Evolutionary conservation across 2,329 filamentous ascomycete genomes (phyloP), one percentile per base, ranked within the genome.

Genomic region (Pyrenophora graminea): DNA sequence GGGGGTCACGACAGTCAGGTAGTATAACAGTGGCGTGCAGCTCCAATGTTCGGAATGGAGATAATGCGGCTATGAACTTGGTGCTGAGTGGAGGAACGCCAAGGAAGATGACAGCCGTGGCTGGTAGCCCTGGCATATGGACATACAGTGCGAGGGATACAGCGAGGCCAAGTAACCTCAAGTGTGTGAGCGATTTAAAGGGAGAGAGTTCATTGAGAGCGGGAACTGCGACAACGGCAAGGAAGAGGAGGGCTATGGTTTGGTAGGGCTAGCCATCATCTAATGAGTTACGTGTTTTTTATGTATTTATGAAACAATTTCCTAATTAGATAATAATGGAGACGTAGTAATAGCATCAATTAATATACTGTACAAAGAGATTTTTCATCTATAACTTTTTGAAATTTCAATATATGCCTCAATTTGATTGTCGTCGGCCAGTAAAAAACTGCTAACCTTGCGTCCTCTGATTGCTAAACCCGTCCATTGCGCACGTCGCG

Each of bases 11-110:
- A 17, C 63, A 72, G 31, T 62, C 63, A 1, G 72, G 72, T 8
- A 67, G 66, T 9, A 62, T 73, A 17, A 45, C 52, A 6, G 69
- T 73, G 32, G 60, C 61, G 1, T 73, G 70, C 33, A 66, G 63
- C 25, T 71, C 69, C 13, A 74, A 73, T 40, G 66, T 74, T 9
- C 57, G 66, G 7, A 71, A 71, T 27, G 65, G 67, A 13, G 61
- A 63, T 15, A 66, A 63, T 45, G 67, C 64, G 42, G 61, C 42
- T 17, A 62, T 74, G 61, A 59, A 53, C 1, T 42, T 74, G n/a
- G 50, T 64, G 39, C 45, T 73, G 6, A 70, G 63, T 31, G 62
- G 63, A 0, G 59, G 27, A 3, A 62, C 57, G 2, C 61, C 51
- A 6, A 43, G 66, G 2, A 39, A 56, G 2, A 66, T 72, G 57